phyloP scores from a whole-genome alignment of 1,284 basidiomycete genomes.

The Kalmanozyma brasiliensis region DNA sequence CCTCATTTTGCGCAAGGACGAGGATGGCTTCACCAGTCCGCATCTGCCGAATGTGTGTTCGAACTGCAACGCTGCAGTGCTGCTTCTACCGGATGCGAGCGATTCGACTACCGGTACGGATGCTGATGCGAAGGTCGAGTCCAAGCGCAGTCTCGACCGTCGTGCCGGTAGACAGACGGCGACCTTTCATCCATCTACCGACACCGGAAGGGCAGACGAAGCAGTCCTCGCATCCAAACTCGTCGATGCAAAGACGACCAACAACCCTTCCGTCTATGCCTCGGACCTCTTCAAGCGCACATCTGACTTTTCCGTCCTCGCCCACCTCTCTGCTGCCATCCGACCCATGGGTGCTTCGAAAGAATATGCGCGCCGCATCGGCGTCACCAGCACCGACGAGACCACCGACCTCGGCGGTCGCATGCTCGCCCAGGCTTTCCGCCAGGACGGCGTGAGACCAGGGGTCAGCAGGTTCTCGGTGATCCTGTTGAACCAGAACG shows the following conservation, averaged over 20 bases:
- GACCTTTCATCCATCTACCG: too few relatives aligned
- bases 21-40: conserved; percentile 53
- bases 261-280: conserved; percentile 5
- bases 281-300: conserved; percentile 33
- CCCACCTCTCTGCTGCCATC: conserved; percentile 45
- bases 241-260: conserved; percentile 34
- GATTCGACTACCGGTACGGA: conserved; percentile 25
- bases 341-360: conserved; percentile 26
- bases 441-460: conserved; percentile 32
- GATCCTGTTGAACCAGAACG: conserved; percentile 53
- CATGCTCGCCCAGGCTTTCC: conserved; percentile 40
- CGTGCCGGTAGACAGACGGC: too few relatives aligned
- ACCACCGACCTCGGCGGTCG: conserved; percentile 22
- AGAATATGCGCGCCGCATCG: conserved; percentile 33
- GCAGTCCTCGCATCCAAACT: conserved; percentile 10
- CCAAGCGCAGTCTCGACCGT: conserved; percentile 1
- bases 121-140: conserved; percentile 17
- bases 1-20: conserved; percentile 41
- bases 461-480: conserved; percentile 40
- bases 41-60: conserved; percentile 45
- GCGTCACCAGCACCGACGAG: conserved; percentile 45
- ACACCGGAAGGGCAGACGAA: neutral
- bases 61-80: conserved; percentile 52
- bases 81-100: conserved; percentile 39
- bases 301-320: conserved; percentile 40